phyloP scores from a whole-genome alignment of 1,284 basidiomycete genomes.

The Marasmius oreades region DNA sequence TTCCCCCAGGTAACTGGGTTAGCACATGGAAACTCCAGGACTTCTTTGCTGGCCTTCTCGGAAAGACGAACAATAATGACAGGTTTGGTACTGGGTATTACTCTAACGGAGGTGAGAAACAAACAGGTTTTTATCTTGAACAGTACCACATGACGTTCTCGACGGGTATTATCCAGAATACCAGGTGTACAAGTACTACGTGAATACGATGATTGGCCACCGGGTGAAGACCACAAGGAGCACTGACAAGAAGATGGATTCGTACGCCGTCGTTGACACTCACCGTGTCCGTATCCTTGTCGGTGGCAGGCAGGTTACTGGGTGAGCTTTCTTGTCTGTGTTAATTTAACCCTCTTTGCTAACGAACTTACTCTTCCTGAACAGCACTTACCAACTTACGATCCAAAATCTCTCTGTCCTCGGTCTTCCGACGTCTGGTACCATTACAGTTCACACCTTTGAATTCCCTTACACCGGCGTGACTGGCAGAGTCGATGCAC shows the following conservation, averaged over 20 bases:
- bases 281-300: constrained; percentile 20
- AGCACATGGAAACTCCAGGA: constrained; percentile 17
- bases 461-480: constrained; percentile 17
- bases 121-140: background rate
- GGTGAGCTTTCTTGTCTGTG: background rate
- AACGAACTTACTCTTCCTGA: background rate
- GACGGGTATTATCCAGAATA: constrained; percentile 11
- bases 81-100: constrained; percentile 19
- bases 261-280: constrained; percentile 20
- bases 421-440: constrained; percentile 17
- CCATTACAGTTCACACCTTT: constrained; percentile 17
- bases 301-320: constrained; percentile 19
- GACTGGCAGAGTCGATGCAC: constrained; percentile 12
- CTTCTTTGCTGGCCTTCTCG: constrained; percentile 18
- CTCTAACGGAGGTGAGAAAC: constrained; percentile 17
- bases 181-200: constrained; percentile 22
- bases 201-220: constrained; percentile 17
- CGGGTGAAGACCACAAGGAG: constrained; percentile 19
- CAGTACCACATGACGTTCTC: background rate
- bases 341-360: background rate
- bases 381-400: constrained; percentile 15
- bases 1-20: constrained; percentile 12
- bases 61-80: constrained; percentile 12
- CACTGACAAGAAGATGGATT: constrained; percentile 20
- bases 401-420: constrained; percentile 18